Base-by-base conservation (phyloP, 1,139 yeast species). In the Candida frijolesensis region DNA sequence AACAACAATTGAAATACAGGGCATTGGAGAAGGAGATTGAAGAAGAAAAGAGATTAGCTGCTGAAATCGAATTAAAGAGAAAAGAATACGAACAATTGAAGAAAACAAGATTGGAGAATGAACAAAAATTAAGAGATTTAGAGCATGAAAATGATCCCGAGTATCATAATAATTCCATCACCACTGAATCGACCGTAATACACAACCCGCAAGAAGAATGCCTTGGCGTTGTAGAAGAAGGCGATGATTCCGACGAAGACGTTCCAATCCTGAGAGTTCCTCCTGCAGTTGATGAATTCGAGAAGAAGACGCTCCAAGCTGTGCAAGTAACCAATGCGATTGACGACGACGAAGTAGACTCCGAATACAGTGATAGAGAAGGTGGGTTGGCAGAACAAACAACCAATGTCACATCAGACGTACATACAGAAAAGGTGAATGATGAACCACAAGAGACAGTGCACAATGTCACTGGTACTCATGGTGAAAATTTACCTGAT, bases 31-130 rank as follows among this genome's bases (percentile, higher is more conserved):
- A 53, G 47, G 63, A 70, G 52, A 68, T 74, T 29, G 67, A 66
- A 22, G 58, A 65, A 42, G 78, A 74, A 56, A 68, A 65, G 58
- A 56, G 57, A 19, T 54, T 68, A 47, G 72, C 72, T 10, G 58
- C 58, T 35, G 66, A 70, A 44, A 60, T 72, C 43, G 73, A 68
- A 50, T 45, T 54, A 25, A 70, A 71, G 54, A 63, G 67, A n/a
- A 49, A 54, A 34, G 72, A 72, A 50, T 71, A 65, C 54, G 73
- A 71, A 53, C 57, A 61, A 32, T 62, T 71, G 52, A 67, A 63
- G 19, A 44, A 44, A 34, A 12, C 30, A 16, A 52, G 55, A 49
- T 52, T 63, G 37, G 59, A 58, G 27, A 60, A 61, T 35, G 71
- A 67, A 51, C 51, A 54, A 42, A 51, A 56, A 44, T 57, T 66